phyloP scores from a whole-genome alignment of 2,329 filamentous ascomycete species.

The Coniochaeta hoffmannii region DNA sequence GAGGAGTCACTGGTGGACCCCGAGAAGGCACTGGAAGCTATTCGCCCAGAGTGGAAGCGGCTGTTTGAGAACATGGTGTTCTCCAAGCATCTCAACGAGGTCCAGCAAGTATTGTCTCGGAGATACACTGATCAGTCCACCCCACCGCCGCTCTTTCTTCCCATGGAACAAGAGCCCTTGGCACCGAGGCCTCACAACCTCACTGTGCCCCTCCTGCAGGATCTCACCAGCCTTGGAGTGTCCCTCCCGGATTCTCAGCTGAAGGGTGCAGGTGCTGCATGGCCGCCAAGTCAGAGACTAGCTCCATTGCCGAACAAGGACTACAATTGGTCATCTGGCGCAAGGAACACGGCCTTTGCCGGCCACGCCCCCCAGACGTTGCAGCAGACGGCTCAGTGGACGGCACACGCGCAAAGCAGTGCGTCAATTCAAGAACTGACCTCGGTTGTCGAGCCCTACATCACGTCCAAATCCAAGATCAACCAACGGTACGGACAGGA shows the following conservation, averaged over 20 bases:
- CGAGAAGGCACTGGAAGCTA: constrained; percentile 24
- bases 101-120: constrained; percentile 31
- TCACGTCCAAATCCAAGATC: background rate
- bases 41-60: constrained; percentile 39
- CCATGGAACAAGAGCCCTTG: background rate
- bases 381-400: background rate
- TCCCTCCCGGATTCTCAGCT: too few relatives aligned
- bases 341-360: background rate
- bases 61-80: constrained; percentile 41
- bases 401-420: background rate
- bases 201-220: background rate
- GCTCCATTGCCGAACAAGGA: background rate
- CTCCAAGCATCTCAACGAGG: constrained; percentile 30
- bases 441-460: background rate
- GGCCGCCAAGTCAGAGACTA: background rate
- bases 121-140: constrained; percentile 14
- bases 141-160: background rate
- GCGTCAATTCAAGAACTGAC: background rate
- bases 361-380: background rate
- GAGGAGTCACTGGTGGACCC: constrained; percentile 25
- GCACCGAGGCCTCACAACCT: background rate
- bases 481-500: constrained; percentile 10
- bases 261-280: background rate
- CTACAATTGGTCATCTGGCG: background rate
- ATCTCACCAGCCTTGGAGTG: background rate